Evolutionary conservation across 768 basidiomycete species (phyloP).

Genomic region (Exsudoporus frostii): DNA sequence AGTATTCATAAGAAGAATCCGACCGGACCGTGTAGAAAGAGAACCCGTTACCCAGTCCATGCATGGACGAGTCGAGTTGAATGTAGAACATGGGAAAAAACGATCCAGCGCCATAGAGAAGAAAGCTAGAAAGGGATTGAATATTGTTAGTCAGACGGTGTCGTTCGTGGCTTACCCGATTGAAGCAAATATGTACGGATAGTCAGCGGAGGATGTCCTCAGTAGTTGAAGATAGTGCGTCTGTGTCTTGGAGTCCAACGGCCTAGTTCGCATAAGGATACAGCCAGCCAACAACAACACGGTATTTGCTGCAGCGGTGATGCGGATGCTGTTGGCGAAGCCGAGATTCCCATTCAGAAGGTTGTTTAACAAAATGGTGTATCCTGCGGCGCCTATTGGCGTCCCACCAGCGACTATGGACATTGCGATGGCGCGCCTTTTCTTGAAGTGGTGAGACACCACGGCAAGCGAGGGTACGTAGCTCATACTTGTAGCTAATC

Average conservation of each 20-base stretch:
- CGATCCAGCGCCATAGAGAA: constrained; percentile 22
- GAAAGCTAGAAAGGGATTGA: constrained; percentile 7
- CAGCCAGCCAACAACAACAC: constrained; percentile 36
- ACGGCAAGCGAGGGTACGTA: constrained; percentile 44
- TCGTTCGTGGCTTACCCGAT: constrained; percentile 17
- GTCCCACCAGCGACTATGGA: constrained; percentile 39
- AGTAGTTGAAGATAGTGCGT: constrained; percentile 18
- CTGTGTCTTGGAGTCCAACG: constrained; percentile 24
- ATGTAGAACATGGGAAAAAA: constrained; percentile 42
- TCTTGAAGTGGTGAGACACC: constrained; percentile 44
- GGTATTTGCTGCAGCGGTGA: constrained; percentile 41
- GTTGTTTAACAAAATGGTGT: constrained; percentile 30
- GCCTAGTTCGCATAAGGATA: constrained; percentile 38
- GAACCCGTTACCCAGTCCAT: constrained; percentile 41
- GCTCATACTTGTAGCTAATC: constrained; percentile 37
- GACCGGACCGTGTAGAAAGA: constrained; percentile 53
- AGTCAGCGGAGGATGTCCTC: constrained; percentile 15
- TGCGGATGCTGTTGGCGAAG: constrained; percentile 46
- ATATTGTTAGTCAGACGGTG: not conserved
- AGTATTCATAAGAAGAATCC: not conserved
- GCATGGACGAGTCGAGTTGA: constrained; percentile 51
- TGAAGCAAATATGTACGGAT: constrained; percentile 25
- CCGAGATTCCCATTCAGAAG: constrained; percentile 12
- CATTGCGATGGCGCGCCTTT: constrained; percentile 40
- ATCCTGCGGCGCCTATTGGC: constrained; percentile 24